Evolutionary conservation across 2,329 filamentous ascomycete genomes (phyloP).

Genomic region (Cytospora paraplurivora): DNA sequence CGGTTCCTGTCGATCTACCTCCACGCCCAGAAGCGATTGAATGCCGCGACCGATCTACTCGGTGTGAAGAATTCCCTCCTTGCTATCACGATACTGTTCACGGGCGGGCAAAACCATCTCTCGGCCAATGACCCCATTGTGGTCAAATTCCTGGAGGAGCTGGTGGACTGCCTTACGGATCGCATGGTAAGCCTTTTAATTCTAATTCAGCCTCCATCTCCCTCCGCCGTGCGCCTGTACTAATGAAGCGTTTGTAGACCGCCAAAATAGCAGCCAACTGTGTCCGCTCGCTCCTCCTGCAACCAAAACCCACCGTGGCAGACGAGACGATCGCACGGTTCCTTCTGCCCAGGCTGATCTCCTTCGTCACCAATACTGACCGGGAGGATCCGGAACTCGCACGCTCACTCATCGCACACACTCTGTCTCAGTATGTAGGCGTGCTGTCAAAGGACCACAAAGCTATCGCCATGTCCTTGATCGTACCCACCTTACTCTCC

Average conservation of each 20-base stretch:
- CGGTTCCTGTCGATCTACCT: conserved; percentile 81
- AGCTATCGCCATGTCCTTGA: conserved; percentile 68
- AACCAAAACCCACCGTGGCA: conserved; percentile 61
- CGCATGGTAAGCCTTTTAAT: conserved; percentile 59
- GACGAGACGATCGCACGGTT: conserved; percentile 75
- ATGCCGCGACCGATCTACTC: conserved; percentile 69
- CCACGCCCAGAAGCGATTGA: conserved; percentile 72
- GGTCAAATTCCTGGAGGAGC: conserved; percentile 72
- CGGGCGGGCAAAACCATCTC: conserved; percentile 73
- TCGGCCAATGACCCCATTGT: conserved; percentile 75
- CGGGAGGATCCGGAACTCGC: conserved; percentile 80
- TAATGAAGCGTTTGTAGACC: conserved; percentile 53
- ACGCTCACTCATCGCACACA: conserved; percentile 69
- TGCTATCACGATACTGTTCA: conserved; percentile 86
- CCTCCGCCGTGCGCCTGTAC: background rate
- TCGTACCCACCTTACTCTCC: conserved; percentile 76
- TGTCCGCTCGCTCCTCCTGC: conserved; percentile 78
- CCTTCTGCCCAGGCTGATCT: conserved; percentile 73
- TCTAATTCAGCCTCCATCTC: background rate
- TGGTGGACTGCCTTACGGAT: conserved; percentile 81
- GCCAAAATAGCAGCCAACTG: conserved; percentile 90
- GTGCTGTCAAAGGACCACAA: conserved; percentile 49
- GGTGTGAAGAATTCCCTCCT: conserved; percentile 94
- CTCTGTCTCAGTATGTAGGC: conserved; percentile 71
- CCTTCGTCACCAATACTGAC: conserved; percentile 70